Conservation (phyloP, 345 rosid genomes). For the Kandelia obovata region DNA sequence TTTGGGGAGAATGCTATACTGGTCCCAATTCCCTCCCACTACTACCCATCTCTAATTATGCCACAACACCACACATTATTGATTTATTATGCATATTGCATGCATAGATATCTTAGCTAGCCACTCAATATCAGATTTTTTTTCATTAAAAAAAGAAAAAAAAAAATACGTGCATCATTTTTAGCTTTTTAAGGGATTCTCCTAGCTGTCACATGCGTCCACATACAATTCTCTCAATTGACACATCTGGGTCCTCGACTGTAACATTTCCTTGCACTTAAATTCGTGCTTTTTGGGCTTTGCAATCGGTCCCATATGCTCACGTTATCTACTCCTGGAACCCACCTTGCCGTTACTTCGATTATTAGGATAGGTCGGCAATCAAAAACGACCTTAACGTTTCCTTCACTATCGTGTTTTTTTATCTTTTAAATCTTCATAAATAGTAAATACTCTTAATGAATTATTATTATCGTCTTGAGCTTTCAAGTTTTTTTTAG, state of each 20-base stretch:
- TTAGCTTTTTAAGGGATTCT: background rate
- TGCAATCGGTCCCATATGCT: background rate
- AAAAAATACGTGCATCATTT: too few species aligned
- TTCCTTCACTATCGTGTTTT: too few species aligned
- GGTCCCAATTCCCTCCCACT: conserved; percentile 13
- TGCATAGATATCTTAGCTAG: too few species aligned
- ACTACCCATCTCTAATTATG: background rate
- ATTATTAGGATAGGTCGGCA: too few species aligned
- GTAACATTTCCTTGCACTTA: background rate
- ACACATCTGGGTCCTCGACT: background rate
- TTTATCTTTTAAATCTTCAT: too few species aligned
- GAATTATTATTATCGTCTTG: background rate
- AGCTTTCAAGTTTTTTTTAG: background rate
- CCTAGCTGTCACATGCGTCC: background rate
- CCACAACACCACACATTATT: too few species aligned
- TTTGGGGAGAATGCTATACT: background rate
- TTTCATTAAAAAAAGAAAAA: too few species aligned
- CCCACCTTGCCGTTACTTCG: background rate
- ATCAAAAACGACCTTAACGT: too few species aligned
- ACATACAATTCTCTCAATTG: background rate
- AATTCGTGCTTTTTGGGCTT: conserved; percentile 18
- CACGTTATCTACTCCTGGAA: background rate
- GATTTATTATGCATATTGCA: too few species aligned
- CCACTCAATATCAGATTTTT: too few species aligned
- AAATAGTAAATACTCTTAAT: background rate